phyloP scores from a whole-genome alignment of 2,329 filamentous ascomycete genomes.

The Colletotrichum cordylinicola region DNA sequence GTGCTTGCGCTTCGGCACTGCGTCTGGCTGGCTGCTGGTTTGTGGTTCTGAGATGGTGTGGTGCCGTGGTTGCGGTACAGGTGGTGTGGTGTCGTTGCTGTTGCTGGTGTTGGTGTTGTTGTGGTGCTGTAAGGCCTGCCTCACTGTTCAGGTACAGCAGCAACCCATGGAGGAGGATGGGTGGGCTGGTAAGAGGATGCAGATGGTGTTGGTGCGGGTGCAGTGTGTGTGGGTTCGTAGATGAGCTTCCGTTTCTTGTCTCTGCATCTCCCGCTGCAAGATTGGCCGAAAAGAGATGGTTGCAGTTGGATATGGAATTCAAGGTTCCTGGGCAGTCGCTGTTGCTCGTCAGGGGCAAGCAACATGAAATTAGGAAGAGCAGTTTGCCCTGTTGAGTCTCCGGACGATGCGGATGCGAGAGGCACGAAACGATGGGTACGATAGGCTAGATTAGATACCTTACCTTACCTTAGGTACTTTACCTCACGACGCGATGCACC shows the following conservation, averaged over 20 bases:
- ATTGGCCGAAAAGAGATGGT: background rate
- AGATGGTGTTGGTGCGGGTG: background rate
- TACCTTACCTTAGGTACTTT: background rate
- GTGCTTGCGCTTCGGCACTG: background rate
- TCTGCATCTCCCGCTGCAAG: slow-evolving; percentile 18
- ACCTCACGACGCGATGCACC: background rate
- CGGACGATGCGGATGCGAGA: background rate
- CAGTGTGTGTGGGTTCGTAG: background rate
- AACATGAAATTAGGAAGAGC: background rate
- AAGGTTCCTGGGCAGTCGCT: background rate
- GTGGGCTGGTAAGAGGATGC: background rate
- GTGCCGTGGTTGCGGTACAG: background rate
- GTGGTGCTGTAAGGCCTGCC: background rate
- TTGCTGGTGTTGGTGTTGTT: background rate
- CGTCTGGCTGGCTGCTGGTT: background rate
- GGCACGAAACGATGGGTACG: background rate
- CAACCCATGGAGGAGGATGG: background rate
- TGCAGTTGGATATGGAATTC: background rate
- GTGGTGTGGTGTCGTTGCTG: background rate
- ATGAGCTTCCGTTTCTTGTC: background rate
- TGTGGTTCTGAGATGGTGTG: background rate
- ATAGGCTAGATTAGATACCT: background rate
- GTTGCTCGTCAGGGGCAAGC: background rate
- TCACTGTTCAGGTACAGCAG: background rate
- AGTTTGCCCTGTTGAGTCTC: background rate